Evolutionary conservation across 768 basidiomycete genomes (phyloP).

Genomic region (Pleurotus eryngii): DNA sequence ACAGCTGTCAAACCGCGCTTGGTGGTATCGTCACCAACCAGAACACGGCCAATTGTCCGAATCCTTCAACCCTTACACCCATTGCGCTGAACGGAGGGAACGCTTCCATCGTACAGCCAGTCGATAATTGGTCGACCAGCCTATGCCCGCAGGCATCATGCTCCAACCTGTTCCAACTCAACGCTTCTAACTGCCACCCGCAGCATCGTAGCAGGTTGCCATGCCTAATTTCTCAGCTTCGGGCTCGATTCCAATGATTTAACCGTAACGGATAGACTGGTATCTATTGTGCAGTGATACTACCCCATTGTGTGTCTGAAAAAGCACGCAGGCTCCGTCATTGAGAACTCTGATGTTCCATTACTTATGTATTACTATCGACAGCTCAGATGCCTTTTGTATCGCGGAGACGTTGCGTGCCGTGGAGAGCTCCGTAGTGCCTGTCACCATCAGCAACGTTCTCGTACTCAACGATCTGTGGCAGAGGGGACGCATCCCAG

Average conservation of each 20-base stretch:
- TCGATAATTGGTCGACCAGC: slow-evolving; percentile 60
- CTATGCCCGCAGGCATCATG: slow-evolving; percentile 52
- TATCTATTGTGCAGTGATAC: slow-evolving; percentile 39
- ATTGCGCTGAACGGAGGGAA: slow-evolving; percentile 30
- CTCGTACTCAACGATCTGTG: no score
- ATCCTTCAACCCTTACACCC: slow-evolving; percentile 39
- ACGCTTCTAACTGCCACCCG: slow-evolving; percentile 53
- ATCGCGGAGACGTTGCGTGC: slow-evolving; percentile 52
- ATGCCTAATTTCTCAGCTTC: slow-evolving; percentile 30
- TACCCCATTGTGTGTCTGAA: no score
- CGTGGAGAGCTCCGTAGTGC: slow-evolving; percentile 40
- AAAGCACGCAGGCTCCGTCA: no score
- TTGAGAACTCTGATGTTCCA: not conserved
- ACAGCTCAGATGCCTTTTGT: slow-evolving; percentile 39
- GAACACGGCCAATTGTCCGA: slow-evolving; percentile 48
- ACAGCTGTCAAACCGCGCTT: slow-evolving; percentile 47
- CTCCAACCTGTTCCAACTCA: slow-evolving; percentile 60
- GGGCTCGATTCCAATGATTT: slow-evolving; percentile 21
- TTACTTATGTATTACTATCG: slow-evolving; percentile 19
- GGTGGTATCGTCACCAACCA: slow-evolving; percentile 37
- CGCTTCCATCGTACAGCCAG: slow-evolving; percentile 40
- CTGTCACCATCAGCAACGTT: slow-evolving; percentile 33
- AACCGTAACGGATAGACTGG: slow-evolving; percentile 20
- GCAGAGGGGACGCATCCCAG: no score
- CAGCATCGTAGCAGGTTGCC: slow-evolving; percentile 49